Conservation (phyloP, 2,329 filamentous ascomycete species). For the Venturia carpophila region DNA sequence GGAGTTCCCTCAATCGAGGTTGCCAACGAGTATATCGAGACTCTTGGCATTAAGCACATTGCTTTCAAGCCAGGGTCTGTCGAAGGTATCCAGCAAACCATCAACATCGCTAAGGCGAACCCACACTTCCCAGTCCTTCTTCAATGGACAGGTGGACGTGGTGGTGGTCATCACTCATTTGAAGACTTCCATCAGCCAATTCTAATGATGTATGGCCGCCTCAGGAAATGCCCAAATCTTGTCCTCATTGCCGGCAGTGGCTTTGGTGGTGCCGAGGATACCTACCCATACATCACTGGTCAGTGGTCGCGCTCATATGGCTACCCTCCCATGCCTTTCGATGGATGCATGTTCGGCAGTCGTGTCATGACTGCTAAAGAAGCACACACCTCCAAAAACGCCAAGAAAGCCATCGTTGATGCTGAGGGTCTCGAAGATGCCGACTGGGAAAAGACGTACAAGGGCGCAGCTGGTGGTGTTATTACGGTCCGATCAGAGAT, state of each 20-base stretch:
- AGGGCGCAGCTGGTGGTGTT: constrained; percentile 77
- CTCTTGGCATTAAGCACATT: constrained; percentile 45
- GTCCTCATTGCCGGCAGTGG: constrained; percentile 42
- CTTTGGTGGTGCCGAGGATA: constrained; percentile 41
- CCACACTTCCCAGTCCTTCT: constrained; percentile 39
- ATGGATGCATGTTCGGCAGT: constrained; percentile 41
- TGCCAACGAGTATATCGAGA: constrained; percentile 47
- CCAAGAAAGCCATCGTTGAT: constrained; percentile 39
- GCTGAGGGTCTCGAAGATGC: constrained; percentile 36
- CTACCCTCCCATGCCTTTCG: constrained; percentile 41
- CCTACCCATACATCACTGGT: constrained; percentile 41
- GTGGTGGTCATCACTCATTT: constrained; percentile 43
- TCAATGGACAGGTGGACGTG: constrained; percentile 45
- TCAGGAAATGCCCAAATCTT: constrained; percentile 40
- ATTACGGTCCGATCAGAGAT: constrained; percentile 98
- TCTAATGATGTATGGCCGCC: constrained; percentile 38
- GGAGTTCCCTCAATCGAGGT: constrained; percentile 43
- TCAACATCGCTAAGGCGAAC: constrained; percentile 41
- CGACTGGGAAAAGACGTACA: constrained; percentile 42
- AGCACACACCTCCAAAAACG: constrained; percentile 36
- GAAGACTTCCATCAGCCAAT: constrained; percentile 46
- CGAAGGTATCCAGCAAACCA: constrained; percentile 38
- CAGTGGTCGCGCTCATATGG: constrained; percentile 38
- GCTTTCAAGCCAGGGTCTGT: constrained; percentile 42
- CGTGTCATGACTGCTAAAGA: constrained; percentile 43